Percentiles rank a stretch among this genome's conserved stretches.
phyloP scores from a whole-genome alignment of 2,329 filamentous ascomycete species.

The Alternaria solani region DNA sequence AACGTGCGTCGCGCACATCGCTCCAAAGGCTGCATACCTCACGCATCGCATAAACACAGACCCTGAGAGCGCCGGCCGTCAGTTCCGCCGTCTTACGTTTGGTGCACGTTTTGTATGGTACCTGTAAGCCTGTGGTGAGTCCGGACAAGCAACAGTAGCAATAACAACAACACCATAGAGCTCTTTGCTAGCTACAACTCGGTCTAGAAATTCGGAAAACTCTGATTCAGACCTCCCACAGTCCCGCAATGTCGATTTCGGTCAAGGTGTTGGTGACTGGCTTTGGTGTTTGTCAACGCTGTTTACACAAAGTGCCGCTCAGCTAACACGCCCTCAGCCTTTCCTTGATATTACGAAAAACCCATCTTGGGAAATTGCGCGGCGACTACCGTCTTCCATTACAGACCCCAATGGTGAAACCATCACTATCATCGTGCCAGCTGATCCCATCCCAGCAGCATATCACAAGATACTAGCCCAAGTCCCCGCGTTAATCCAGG shows the following conservation, averaged over 20 bases:
- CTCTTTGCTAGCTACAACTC: neutral
- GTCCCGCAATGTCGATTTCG: neutral
- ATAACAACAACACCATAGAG: neutral
- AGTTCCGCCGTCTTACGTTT: neutral
- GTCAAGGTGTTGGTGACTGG: conserved; percentile 58
- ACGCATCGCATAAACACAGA: neutral
- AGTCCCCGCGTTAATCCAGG: conserved; percentile 69
- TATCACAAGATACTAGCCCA: conserved; percentile 61
- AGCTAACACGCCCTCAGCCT: conserved; percentile 62
- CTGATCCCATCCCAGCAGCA: conserved; percentile 70
- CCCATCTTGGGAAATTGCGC: conserved; percentile 81
- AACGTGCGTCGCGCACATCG: neutral
- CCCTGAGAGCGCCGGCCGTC: neutral
- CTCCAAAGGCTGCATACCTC: neutral
- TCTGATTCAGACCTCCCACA: neutral
- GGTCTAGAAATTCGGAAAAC: neutral
- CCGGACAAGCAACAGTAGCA: neutral
- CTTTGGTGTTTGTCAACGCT: conserved; percentile 47
- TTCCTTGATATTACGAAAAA: conserved; percentile 78
- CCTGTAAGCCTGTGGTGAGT: neutral
- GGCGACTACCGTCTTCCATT: conserved; percentile 59
- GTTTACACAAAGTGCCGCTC: neutral
- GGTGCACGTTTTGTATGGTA: neutral
- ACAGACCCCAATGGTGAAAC: conserved; percentile 9
- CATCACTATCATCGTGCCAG: conserved; percentile 64